Percentiles rank a stretch among this genome's conserved stretches.
Conservation (phyloP, 2,329 filamentous ascomycete species). For the Fusarium pseudograminearum region DNA sequence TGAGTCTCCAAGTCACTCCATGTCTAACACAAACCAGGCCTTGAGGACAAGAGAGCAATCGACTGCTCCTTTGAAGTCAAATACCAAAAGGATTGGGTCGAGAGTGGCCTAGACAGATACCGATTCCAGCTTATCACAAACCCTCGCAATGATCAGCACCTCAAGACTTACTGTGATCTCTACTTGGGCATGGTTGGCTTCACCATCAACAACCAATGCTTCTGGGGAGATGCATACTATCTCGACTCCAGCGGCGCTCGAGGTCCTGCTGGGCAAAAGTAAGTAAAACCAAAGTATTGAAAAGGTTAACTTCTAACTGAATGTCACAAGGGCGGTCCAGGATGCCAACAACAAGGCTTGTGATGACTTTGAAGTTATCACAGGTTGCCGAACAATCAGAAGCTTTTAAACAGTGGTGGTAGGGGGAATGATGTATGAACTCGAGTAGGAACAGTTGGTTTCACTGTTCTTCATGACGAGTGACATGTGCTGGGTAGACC, state of each 20-base stretch:
- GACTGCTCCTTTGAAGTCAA: too few relatives aligned
- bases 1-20: too few relatives aligned
- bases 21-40: too few relatives aligned
- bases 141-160: neutral
- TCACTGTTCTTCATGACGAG: too few relatives aligned
- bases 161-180: neutral
- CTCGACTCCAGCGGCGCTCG: neutral
- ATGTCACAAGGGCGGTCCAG: neutral
- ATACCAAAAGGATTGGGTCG: too few relatives aligned
- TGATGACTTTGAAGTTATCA: neutral
- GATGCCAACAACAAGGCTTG: neutral
- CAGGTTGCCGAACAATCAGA: neutral
- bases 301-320: neutral
- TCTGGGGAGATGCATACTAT: neutral
- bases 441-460: too few relatives aligned
- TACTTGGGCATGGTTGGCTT: neutral
- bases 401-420: too few relatives aligned
- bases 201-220: neutral
- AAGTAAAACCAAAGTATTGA: neutral
- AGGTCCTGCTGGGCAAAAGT: neutral
- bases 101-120: too few relatives aligned
- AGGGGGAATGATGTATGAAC: too few relatives aligned
- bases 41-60: too few relatives aligned
- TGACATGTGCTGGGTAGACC: too few relatives aligned
- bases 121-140: neutral